Conservation (phyloP, 495 filamentous ascomycete genomes). For the Evernia prunastri region DNA sequence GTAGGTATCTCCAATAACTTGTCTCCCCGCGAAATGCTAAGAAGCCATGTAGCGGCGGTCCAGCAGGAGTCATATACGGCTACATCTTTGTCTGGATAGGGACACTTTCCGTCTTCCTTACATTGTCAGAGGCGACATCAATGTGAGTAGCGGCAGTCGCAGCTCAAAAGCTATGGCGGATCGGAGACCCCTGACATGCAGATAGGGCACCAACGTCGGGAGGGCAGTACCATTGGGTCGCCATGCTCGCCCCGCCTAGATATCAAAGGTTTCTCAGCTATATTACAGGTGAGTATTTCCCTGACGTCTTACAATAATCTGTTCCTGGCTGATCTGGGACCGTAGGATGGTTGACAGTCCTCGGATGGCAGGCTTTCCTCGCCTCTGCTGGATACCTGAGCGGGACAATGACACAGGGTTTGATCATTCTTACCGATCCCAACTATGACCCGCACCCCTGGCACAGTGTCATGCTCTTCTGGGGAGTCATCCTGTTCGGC, state of each 20-base stretch:
- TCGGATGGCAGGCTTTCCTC: conserved; percentile 37
- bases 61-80: conserved; percentile 44
- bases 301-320: not conserved
- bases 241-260: conserved; percentile 32
- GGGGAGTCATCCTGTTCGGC: conserved; percentile 34
- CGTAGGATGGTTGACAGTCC: conserved; percentile 36
- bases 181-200: conserved; percentile 25
- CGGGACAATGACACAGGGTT: conserved; percentile 37
- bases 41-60: conserved; percentile 33
- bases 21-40: not conserved
- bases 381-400: conserved; percentile 28
- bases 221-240: not conserved
- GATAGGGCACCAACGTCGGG: conserved; percentile 41
- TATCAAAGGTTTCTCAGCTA: conserved; percentile 41
- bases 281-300: conserved; percentile 26
- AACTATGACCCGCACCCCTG: conserved; percentile 34
- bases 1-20: not conserved
- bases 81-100: conserved; percentile 46
- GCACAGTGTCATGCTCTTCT: conserved; percentile 39
- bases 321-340: not conserved
- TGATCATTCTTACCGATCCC: conserved; percentile 31
- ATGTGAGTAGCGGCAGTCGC: not conserved
- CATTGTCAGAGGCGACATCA: not conserved
- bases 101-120: conserved; percentile 15
- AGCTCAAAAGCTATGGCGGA: not conserved